A percentile compares a stretch with the other conserved stretches of the same genome.
These are phyloP conservation scores for Solanum gandarillasii DNA, from an alignment of 257 asterid species.

Conservation along the genomic window DNA sequence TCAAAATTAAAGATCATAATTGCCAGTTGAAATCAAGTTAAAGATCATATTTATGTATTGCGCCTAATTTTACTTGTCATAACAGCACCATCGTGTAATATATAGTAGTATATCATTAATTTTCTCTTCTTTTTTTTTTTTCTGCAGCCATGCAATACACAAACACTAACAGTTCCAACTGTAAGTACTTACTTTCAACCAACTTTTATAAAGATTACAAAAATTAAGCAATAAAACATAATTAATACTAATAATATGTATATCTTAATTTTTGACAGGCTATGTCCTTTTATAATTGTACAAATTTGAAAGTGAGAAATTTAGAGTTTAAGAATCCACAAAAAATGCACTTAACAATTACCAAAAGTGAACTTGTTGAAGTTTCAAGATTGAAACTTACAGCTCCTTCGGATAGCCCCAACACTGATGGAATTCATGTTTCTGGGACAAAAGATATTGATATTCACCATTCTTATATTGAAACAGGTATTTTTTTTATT, in stretches of 20 bases:
- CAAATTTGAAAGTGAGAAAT: constrained; percentile 35
- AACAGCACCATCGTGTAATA: too few relatives aligned
- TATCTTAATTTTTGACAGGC: constrained; percentile 35
- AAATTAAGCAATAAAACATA: neutral
- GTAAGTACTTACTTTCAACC: neutral
- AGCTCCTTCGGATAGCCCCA: constrained; percentile 24
- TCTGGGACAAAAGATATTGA: constrained; percentile 14
- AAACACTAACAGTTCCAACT: constrained; percentile 21
- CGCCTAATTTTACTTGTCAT: too few relatives aligned
- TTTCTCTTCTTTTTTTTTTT: neutral
- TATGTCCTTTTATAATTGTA: constrained; percentile 48
- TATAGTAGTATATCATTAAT: neutral
- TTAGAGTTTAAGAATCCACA: constrained; percentile 59
- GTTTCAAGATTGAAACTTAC: constrained; percentile 16
- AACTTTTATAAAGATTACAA: neutral
- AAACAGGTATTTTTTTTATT: constrained; percentile 16
- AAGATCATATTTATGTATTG: too few relatives aligned
- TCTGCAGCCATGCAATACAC: constrained; percentile 19
- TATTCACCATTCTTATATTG: constrained; percentile 9
- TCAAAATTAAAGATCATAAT: too few relatives aligned
- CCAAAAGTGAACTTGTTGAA: constrained; percentile 1
- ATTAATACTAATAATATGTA: neutral
- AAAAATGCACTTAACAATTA: constrained; percentile 38
- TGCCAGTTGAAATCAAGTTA: too few relatives aligned
- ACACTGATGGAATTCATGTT: constrained; percentile 38